Evolutionary conservation across 2,329 filamentous ascomycete genomes (phyloP), one percentile per base, ranked within the genome.

Genomic region (Graphilbum ipis-grandicollis): DNA sequence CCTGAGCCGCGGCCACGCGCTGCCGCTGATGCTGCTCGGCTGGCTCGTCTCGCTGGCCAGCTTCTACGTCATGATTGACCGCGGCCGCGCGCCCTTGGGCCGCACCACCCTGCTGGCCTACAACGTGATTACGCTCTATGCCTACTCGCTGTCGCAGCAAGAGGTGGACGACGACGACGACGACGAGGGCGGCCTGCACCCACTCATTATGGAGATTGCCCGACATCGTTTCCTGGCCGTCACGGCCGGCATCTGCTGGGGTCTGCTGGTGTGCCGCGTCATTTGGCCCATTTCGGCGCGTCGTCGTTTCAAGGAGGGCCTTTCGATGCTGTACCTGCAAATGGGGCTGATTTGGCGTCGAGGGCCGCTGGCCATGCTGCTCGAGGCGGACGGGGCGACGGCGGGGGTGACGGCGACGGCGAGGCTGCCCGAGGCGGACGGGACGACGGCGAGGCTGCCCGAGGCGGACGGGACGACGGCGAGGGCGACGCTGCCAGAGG

Each of bases 281-380:
- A 76, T 98, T 44, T 96, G 86, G 83, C 90, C 90, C 9, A 92
- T 94, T 43, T 90, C 84, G 23, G 90, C 85, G 2, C 71, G 90
- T 31, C 67, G 70, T 43, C 93, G 93, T 56, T 76, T 96, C 48
- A 84, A 90, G 50, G 79, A 93, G 48, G 88, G 88, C 2, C 66
- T 94, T 10, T 82, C 83, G 21, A 65, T 93, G n/a, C 63, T 98
- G 12, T 96, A 90, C 71, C 66, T 98, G 7, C 82, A 92, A 40
- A 86, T 98, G 75, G 83, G 85, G 14, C 67, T 98, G 25, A 86
- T 96, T 45, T 98, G 90, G 90, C 93, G 88, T 58, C 75, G 86
- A 32, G 88, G 92, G 9, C 90, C 90, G 0, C 62, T 98, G 19
- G 78, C 80, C 5, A 72, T 77, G 7, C 66, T 93, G 38, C 60